phyloP scores from a whole-genome alignment of 2,329 filamentous ascomycete genomes.

The Cladophialophora carrionii region DNA sequence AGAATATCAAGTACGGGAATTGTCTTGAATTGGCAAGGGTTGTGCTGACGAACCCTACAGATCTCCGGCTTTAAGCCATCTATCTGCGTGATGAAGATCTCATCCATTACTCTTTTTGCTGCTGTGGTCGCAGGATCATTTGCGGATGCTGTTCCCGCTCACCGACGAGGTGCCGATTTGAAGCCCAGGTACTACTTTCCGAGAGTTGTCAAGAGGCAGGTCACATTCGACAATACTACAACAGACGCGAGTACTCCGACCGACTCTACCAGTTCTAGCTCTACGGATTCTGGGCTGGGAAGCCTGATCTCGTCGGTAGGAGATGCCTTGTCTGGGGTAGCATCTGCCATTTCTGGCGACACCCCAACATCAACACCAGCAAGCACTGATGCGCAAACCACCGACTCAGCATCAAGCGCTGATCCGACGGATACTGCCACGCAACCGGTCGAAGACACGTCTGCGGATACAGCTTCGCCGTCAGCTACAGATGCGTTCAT shows the following conservation, averaged over 20 bases:
- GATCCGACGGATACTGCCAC: conserved; percentile 10
- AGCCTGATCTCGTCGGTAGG: conserved; percentile 24
- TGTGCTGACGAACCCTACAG: conserved; percentile 19
- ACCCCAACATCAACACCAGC: conserved; percentile 20
- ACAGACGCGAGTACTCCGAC: conserved; percentile 10
- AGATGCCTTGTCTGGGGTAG: conserved; percentile 30
- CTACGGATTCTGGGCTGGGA: conserved; percentile 25
- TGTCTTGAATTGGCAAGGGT: not conserved
- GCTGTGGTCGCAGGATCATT: conserved; percentile 39
- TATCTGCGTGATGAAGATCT: conserved; percentile 34
- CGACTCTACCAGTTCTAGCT: conserved; percentile 18
- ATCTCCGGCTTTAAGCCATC: conserved; percentile 2
- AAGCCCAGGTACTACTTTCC: conserved; percentile 41
- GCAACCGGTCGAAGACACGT: not conserved
- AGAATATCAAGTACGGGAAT: conserved; percentile 19
- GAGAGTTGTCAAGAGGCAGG: conserved; percentile 39
- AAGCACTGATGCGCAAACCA: conserved; percentile 22
- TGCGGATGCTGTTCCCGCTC: conserved; percentile 40
- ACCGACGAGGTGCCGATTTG: conserved; percentile 30
- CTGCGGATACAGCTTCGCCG: not conserved
- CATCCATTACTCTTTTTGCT: conserved; percentile 37
- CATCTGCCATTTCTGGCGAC: conserved; percentile 24
- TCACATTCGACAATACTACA: conserved; percentile 29
- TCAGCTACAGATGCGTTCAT: conserved; percentile 10
- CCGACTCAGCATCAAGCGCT: not conserved